Percentiles rank a stretch among this genome's conserved stretches.
phyloP scores from a whole-genome alignment of 1,139 yeast genomes.

The Kurtzmaniella quercitrusa region DNA sequence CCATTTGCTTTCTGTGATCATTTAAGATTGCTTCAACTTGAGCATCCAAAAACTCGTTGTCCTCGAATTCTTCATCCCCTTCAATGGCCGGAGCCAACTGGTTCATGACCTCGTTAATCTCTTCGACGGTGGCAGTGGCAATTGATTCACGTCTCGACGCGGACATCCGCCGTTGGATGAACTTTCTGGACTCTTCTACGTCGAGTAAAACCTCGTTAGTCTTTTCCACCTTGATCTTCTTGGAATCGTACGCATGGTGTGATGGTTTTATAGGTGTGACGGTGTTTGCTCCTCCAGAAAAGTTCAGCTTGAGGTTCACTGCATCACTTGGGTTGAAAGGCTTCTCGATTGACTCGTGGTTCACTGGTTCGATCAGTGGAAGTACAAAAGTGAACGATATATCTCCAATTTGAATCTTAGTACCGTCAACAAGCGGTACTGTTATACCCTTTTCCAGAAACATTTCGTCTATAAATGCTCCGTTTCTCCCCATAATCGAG shows the following conservation, averaged over 20 bases:
- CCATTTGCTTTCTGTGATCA: conserved; percentile 11
- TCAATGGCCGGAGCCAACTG: conserved; percentile 37
- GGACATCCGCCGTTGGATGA: conserved; percentile 25
- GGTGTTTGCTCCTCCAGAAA: conserved; percentile 20
- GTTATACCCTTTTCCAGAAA: conserved; percentile 89
- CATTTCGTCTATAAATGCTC: conserved; percentile 88
- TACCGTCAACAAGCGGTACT: conserved; percentile 74
- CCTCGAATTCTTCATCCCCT: conserved; percentile 33
- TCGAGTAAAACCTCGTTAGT: not conserved
- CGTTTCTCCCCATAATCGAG: conserved; percentile 87
- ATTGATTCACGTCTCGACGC: conserved; percentile 37
- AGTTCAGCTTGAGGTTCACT: conserved; percentile 44
- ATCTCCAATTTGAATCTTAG: conserved; percentile 89
- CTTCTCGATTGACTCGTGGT: conserved; percentile 17
- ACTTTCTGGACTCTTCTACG: conserved; percentile 6
- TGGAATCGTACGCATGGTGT: conserved; percentile 11
- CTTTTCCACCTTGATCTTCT: not conserved
- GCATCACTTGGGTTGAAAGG: conserved; percentile 54
- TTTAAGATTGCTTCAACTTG: conserved; percentile 33
- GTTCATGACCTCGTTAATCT: conserved; percentile 33
- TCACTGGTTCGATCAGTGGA: conserved; percentile 46
- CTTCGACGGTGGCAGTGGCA: conserved; percentile 39
- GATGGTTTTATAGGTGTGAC: conserved; percentile 17
- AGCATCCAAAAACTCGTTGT: conserved; percentile 29
- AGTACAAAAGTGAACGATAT: conserved; percentile 82